Base-by-base conservation (phyloP, 768 basidiomycete species). In the Neoboletus brunneissimus region DNA sequence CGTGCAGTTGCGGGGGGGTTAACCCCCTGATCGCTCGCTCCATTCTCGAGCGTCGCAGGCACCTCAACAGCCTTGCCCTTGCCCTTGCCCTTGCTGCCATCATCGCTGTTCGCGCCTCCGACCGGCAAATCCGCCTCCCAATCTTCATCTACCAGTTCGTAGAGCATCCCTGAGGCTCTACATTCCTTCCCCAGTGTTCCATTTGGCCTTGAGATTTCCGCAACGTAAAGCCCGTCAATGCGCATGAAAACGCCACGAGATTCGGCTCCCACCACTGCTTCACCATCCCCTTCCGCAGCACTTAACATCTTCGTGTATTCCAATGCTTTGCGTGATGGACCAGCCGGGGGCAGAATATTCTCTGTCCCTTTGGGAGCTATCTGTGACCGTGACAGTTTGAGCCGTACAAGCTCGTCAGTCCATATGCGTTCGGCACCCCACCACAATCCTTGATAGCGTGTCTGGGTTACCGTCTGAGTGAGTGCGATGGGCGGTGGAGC, bases 381-480 rank as follows among this genome's bases (percentile, higher is more conserved):
- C 58, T 83, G 82, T 34, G 77, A 74, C 38, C 89, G 80, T 1
- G 85, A 80, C 25, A 88, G 71, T 64, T 90, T 90, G 48, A 96
- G 76, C 23, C 93, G 82, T 37, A 94, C 81, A 53, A 94, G 80
- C 59, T 96, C 93, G 56, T 88, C 89, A 5, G 80, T 76, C 92
- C 93, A 96, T 51, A 94, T 89, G 31, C 90, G 81, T 65, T 94
- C 93, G 1, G 86, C 83, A 9, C 94, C 94, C 87, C 89, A 90
- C 91, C 91, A 96, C 9, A 94, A 66, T 2, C 90, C 90, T 65
- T 92, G 89, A 66, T 84, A 91, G 41, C 84, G 76, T 48, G 73
- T 79, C 64, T 89, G 87, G 0, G 72, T 73, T 31, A 78, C 66
- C 1, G 64, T 68, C 48, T 78, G 74, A 9, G 59, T 50, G 32